phyloP scores from a whole-genome alignment of 345 rosid species.

The Arabis alpina region DNA sequence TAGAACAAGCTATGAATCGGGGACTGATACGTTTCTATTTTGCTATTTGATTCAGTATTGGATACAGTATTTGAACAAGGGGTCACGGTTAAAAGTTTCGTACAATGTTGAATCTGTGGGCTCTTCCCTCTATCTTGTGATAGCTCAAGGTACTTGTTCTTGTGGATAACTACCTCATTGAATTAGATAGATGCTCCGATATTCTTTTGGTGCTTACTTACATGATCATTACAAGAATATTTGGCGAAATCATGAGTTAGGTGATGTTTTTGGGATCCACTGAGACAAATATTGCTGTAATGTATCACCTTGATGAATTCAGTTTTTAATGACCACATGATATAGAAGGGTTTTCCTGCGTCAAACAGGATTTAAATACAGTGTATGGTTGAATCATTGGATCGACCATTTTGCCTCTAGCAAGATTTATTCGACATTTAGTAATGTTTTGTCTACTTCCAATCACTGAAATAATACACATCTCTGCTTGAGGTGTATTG shows the following conservation, averaged over 20 bases:
- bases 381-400: not conserved
- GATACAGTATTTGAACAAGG: constrained; percentile 72
- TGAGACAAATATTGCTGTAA: not conserved
- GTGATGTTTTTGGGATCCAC: constrained; percentile 12
- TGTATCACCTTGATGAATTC: not conserved
- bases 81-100: constrained; percentile 75
- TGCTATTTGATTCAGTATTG: constrained; percentile 58
- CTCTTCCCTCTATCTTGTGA: constrained; percentile 70
- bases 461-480: not conserved
- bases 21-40: constrained; percentile 10
- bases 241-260: not conserved
- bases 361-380: not conserved
- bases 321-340: no score
- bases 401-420: not conserved
- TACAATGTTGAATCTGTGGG: constrained; percentile 59
- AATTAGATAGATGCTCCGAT: constrained; percentile 9
- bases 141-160: constrained; percentile 78
- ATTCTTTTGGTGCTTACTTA: not conserved
- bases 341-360: not conserved
- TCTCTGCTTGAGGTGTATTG: not conserved
- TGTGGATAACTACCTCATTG: not conserved
- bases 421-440: not conserved
- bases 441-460: not conserved
- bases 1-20: not conserved
- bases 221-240: not conserved